These are phyloP conservation scores for Dunaliella sp. DNA, from an alignment of 139 green algal genomes.

Conservation along the genomic window DNA sequence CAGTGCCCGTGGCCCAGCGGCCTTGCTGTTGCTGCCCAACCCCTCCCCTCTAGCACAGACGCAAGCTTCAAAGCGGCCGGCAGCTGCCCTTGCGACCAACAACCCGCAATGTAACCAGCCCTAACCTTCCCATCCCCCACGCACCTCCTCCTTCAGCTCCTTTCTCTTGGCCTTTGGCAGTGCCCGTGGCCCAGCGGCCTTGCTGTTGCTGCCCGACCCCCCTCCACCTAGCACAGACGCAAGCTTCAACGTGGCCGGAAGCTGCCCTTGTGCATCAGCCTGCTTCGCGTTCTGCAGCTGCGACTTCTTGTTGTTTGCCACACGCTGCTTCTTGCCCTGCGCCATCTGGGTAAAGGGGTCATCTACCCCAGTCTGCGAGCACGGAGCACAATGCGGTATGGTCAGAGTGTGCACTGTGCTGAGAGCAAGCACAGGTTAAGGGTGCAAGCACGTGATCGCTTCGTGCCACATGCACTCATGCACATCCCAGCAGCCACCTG, in stretches of 20 bases:
- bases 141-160: conserved; percentile 66
- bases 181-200: conserved; percentile 54
- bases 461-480: too few relatives aligned
- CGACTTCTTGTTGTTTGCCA: conserved; percentile 66
- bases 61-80: conserved; percentile 81
- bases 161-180: conserved; percentile 55
- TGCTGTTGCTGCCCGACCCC: conserved; percentile 13
- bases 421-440: too few relatives aligned
- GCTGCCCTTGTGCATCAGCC: conserved; percentile 5
- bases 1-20: conserved; percentile 55
- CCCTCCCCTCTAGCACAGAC: not conserved
- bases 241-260: conserved; percentile 78
- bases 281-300: conserved; percentile 81
- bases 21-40: conserved; percentile 15
- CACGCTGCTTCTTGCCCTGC: conserved; percentile 73
- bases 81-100: not conserved
- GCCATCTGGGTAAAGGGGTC: conserved; percentile 84
- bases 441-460: too few relatives aligned
- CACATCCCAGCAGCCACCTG: too few relatives aligned
- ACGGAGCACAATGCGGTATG: too few relatives aligned
- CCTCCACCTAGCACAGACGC: conserved; percentile 16
- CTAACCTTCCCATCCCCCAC: not conserved
- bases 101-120: not conserved
- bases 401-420: too few relatives aligned
- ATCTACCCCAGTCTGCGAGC: conserved; percentile 44